These are phyloP conservation scores for Tolypocladium inflatum DNA, from an alignment of 2,329 filamentous ascomycete genomes.

Conservation along the genomic window DNA sequence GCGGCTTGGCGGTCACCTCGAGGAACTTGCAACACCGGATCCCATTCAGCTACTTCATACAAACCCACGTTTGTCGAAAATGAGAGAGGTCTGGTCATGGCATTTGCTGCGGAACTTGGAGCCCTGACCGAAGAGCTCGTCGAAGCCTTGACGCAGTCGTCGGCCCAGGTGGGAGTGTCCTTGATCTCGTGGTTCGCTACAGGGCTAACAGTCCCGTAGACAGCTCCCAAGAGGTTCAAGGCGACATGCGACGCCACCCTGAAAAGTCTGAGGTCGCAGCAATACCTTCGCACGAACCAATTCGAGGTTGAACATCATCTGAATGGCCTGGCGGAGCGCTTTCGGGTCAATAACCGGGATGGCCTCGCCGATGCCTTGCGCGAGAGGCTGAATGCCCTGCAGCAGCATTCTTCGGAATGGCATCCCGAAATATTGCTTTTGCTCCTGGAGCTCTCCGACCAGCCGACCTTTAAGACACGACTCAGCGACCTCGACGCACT, in stretches of 20 bases:
- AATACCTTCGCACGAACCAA: constrained; percentile 60
- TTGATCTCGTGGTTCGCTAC: not conserved
- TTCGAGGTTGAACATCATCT: constrained; percentile 60
- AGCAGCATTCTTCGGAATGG: constrained; percentile 47
- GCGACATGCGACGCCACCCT: constrained; percentile 38
- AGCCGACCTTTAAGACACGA: constrained; percentile 61
- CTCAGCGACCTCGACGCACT: constrained; percentile 53
- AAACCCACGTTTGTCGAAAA: not conserved
- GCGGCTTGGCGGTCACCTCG: not conserved
- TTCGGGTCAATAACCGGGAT: constrained; percentile 71
- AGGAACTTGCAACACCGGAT: not conserved
- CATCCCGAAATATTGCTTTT: constrained; percentile 73
- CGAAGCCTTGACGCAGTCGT: constrained; percentile 47
- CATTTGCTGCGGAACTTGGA: constrained; percentile 56
- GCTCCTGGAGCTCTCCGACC: constrained; percentile 71
- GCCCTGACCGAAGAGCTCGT: constrained; percentile 64
- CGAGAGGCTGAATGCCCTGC: constrained; percentile 48
- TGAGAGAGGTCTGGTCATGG: constrained; percentile 40
- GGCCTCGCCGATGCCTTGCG: constrained; percentile 65
- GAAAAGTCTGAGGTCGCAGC: constrained; percentile 43
- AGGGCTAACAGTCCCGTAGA: constrained; percentile 8
- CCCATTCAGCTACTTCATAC: not conserved
- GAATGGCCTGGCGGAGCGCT: constrained; percentile 74
- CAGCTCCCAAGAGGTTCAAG: constrained; percentile 27
- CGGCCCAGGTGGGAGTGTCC: constrained; percentile 35